These are phyloP conservation scores for Ambrosia trifida DNA, from an alignment of 129 eudicot genomes.

Conservation along the genomic window DNA sequence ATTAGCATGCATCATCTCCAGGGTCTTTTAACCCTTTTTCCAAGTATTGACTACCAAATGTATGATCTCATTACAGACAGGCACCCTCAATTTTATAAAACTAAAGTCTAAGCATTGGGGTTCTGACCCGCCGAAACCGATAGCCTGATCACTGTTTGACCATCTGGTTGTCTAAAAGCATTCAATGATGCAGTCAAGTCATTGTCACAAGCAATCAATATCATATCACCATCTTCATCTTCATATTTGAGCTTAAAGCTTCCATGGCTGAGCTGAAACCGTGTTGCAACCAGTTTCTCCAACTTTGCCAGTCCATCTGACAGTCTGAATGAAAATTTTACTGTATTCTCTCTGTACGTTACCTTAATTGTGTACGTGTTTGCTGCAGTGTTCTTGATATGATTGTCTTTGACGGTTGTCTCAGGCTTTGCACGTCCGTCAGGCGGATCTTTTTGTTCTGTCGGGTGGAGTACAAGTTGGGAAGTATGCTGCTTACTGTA, in stretches of 20 bases:
- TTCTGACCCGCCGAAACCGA: slow-evolving; percentile 8
- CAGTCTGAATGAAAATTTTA: slow-evolving; percentile 10
- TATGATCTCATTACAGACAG: not conserved
- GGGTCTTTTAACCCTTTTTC: not conserved
- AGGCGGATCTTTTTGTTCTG: not conserved
- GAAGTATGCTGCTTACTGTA: slow-evolving; percentile 1
- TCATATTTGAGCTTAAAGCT: slow-evolving; percentile 18
- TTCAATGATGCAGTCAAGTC: slow-evolving; percentile 12
- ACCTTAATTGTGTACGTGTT: slow-evolving; percentile 5
- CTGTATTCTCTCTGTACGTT: slow-evolving; percentile 1
- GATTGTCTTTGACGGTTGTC: not conserved
- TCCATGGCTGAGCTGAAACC: slow-evolving; percentile 7
- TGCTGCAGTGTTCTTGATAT: not conserved
- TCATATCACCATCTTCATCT: slow-evolving; percentile 21
- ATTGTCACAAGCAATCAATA: slow-evolving; percentile 9
- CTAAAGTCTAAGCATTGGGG: not conserved
- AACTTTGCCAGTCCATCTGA: slow-evolving; percentile 23
- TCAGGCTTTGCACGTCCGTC: slow-evolving; percentile 4
- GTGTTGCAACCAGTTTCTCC: slow-evolving; percentile 9
- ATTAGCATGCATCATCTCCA: not conserved
- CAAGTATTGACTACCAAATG: not conserved
- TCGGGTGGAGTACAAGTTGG: not conserved
- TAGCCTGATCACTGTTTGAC: slow-evolving; percentile 13
- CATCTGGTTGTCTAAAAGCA: slow-evolving; percentile 9
- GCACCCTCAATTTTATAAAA: not conserved